These are phyloP conservation scores for Adiantum capillusveneris DNA, from an alignment of 75 land plant genomes.

Conservation along the genomic window DNA sequence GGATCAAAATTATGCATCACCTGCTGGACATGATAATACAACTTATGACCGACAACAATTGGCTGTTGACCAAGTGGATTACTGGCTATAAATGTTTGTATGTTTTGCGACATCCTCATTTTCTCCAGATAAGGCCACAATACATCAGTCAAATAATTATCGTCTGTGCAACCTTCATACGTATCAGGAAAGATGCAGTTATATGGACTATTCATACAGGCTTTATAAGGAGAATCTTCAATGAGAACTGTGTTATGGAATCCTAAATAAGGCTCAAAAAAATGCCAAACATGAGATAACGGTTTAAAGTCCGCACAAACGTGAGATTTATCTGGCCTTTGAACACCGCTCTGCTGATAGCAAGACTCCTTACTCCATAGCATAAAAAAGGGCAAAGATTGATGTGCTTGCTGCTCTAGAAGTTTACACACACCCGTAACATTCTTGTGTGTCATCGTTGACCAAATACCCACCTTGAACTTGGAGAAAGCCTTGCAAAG, in stretches of 20 bases:
- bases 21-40: conserved; percentile 3
- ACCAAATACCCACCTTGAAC: conserved; percentile 5
- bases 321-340: not conserved
- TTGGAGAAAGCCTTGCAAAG: not conserved
- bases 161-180: not conserved
- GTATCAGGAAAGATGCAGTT: conserved; percentile 3
- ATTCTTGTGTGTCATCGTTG: not conserved
- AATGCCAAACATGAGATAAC: not conserved
- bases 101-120: not conserved
- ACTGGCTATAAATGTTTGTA: not conserved
- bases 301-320: conserved; percentile 6
- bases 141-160: not conserved
- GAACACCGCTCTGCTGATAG: not conserved
- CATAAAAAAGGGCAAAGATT: conserved; percentile 2
- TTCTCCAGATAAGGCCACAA: conserved; percentile 5
- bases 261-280: conserved; percentile 3
- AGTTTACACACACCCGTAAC: not conserved
- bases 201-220: conserved; percentile 7
- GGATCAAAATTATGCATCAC: not conserved
- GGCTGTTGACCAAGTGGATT: conserved; percentile 5
- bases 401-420: conserved; percentile 1
- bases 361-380: not conserved
- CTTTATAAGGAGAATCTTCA: conserved; percentile 5
- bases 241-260: not conserved
- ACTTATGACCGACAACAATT: not conserved